phyloP scores from a whole-genome alignment of 352 stramenopile genomes.

The Saprolegnia diclina region DNA sequence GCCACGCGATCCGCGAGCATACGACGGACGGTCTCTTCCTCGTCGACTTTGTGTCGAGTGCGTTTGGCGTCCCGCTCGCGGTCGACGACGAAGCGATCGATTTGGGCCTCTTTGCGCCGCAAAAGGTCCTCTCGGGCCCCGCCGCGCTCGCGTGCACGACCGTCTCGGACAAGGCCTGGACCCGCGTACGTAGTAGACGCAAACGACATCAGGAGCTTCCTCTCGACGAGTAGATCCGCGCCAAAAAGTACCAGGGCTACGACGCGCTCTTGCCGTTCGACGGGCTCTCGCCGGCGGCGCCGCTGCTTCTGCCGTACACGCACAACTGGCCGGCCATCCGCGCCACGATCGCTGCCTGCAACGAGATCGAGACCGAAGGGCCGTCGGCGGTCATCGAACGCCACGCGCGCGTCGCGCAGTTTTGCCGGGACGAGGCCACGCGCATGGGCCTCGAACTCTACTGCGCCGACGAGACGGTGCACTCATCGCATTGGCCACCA shows the following conservation, averaged over 20 bases:
- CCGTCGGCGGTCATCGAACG: constrained; percentile 30
- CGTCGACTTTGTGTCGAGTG: constrained; percentile 54
- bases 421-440: constrained; percentile 34
- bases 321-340: constrained; percentile 55
- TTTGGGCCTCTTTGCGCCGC: constrained; percentile 39
- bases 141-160: constrained; percentile 41
- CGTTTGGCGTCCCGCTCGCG: constrained; percentile 35
- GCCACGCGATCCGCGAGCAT: constrained; percentile 36
- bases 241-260: constrained; percentile 45
- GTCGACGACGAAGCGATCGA: constrained; percentile 44
- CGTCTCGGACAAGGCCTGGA: constrained; percentile 47
- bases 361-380: constrained; percentile 37
- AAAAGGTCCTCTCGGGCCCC: constrained; percentile 46
- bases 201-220: not conserved
- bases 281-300: constrained; percentile 31
- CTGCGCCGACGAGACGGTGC: constrained; percentile 30
- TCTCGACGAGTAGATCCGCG: constrained; percentile 30
- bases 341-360: constrained; percentile 36
- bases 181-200: constrained; percentile 26
- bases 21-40: constrained; percentile 49
- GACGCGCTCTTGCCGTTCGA: constrained; percentile 47
- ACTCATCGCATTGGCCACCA: not conserved
- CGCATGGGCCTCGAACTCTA: constrained; percentile 39
- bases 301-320: constrained; percentile 44
- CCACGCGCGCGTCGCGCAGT: constrained; percentile 38